These are phyloP conservation scores for Mallotus nudiflorus DNA, from an alignment of 345 rosid species.

Conservation along the genomic window DNA sequence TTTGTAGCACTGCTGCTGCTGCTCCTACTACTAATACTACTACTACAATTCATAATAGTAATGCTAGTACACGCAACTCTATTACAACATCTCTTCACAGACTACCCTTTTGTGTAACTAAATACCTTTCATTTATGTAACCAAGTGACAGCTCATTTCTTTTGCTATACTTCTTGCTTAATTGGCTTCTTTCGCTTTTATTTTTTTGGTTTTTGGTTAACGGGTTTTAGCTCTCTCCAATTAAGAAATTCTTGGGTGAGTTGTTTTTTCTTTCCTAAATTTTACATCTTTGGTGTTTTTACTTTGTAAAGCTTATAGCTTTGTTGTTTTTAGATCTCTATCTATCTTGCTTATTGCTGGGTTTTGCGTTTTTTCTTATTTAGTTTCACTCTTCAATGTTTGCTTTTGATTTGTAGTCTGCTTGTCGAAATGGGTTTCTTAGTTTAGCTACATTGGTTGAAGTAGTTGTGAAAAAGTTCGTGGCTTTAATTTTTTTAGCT, in stretches of 20 bases:
- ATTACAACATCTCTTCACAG: constrained; percentile 19
- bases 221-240: constrained; percentile 19
- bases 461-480: constrained; percentile 4
- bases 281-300: neutral
- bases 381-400: neutral
- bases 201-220: constrained; percentile 12
- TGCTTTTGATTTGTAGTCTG: constrained; percentile 10
- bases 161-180: constrained; percentile 16
- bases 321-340: constrained; percentile 1
- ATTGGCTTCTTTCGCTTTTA: neutral
- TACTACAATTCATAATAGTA: constrained; percentile 4
- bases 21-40: too few relatives aligned
- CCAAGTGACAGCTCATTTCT: constrained; percentile 24
- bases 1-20: constrained; percentile 5
- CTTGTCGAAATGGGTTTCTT: constrained; percentile 26
- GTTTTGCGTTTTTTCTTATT: neutral
- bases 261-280: neutral
- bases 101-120: constrained; percentile 2
- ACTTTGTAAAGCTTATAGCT: neutral
- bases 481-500: constrained; percentile 15
- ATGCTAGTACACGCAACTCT: constrained; percentile 3
- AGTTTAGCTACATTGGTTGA: constrained; percentile 13
- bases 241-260: constrained; percentile 21
- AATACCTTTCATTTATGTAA: constrained; percentile 17
- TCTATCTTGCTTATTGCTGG: neutral